These are phyloP conservation scores for Neocatenulostroma microsporum DNA, from an alignment of 2,329 filamentous ascomycete species.

Conservation along the genomic window DNA sequence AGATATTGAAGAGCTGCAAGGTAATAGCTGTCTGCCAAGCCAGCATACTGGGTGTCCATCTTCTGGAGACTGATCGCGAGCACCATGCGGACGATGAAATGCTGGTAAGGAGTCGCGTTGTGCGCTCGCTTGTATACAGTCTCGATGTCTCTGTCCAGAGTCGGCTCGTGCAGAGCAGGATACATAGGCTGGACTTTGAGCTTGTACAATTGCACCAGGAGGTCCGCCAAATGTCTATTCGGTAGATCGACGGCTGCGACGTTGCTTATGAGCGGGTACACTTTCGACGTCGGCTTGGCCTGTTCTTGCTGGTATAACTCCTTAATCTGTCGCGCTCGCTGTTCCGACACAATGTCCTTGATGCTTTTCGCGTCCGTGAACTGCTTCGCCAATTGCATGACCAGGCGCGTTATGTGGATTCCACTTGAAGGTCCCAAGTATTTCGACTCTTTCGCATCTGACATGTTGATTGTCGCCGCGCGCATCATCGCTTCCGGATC, in stretches of 20 bases:
- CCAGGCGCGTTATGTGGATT: conserved; percentile 85
- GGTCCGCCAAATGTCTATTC: conserved; percentile 63
- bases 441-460: conserved; percentile 78
- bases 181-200: conserved; percentile 85
- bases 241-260: conserved; percentile 71
- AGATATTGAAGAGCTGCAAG: conserved; percentile 78
- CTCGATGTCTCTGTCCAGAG: conserved; percentile 67
- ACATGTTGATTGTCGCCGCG: conserved; percentile 74
- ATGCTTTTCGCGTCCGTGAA: conserved; percentile 88
- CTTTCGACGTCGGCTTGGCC: conserved; percentile 61
- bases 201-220: conserved; percentile 75
- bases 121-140: conserved; percentile 68
- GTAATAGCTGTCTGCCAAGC: conserved; percentile 90
- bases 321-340: conserved; percentile 58
- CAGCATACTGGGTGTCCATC: conserved; percentile 80
- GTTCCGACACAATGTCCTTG: conserved; percentile 80
- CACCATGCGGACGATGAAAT: conserved; percentile 84
- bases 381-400: conserved; percentile 94
- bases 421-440: conserved; percentile 92
- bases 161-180: conserved; percentile 76
- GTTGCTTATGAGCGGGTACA: conserved; percentile 84
- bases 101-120: conserved; percentile 64
- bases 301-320: conserved; percentile 61
- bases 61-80: conserved; percentile 94
- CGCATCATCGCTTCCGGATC: conserved; percentile 78